Evolutionary conservation across 2,329 filamentous ascomycete species (phyloP), one percentile per base, ranked within the genome.

Genomic region (Clarireedia paspali): DNA sequence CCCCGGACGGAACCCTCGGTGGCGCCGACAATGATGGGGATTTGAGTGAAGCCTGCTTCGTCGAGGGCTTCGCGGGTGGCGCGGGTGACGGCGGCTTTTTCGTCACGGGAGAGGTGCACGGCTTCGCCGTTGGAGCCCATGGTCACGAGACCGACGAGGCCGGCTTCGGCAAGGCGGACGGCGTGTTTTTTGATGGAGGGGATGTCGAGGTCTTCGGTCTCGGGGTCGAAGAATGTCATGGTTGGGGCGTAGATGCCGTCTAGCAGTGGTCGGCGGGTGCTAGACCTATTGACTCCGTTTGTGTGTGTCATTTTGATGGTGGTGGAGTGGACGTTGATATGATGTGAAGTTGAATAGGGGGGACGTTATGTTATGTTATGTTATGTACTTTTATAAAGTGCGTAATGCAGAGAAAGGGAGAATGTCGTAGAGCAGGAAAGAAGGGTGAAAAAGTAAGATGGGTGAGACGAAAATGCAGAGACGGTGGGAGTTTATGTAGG

Each of bases 61-160:
- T 94, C 87, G 48, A 95, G 80, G 17, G 90, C 89, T 68, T 90
- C 85, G 55, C 90, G 84, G 7, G 89, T 92, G 53, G 89, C 87
- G 67, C 77, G 77, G 17, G 88, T 92, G 61, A 94, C 85, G 34
- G 82, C 80, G 48, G 82, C 71, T 70, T 91, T 91, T 73, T 95
- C 90, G 60, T 85, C 81, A 46, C 83, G 81, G 53, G 86, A 88
- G 66, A 91, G 85, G 75, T 95, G 89, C 55, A 90, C 87, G 24
- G 90, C 89, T 75, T 95, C 90, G 59, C 90, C 90, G 72, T 95
- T 95, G 63, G 89, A 95, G 60, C 91, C 90, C 86, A 94, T 90
- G 63, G 86, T 87, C 45, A 94, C 88, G 26, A 95, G 79, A 38
- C 90, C 90, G 48, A 85, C 88, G 10, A 95, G 82, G 7, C 91